Base-by-base conservation (phyloP, 495 filamentous ascomycete species). In the Aspergillus nanangensis region DNA sequence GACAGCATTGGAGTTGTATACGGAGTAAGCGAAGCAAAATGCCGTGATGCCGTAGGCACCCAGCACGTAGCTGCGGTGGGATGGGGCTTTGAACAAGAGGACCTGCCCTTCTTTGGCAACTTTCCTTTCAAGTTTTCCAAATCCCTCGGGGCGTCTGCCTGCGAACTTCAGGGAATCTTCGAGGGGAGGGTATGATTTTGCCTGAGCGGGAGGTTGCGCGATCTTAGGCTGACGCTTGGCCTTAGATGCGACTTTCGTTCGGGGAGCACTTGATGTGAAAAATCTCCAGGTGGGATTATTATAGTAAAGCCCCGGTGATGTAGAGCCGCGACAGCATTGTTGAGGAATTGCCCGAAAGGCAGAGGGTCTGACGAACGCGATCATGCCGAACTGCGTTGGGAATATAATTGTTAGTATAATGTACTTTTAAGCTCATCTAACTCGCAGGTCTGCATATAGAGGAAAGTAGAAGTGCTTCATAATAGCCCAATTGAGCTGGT, bases 21-120 rank as follows among this genome's bases (percentile, higher is more conserved):
- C 67, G 9, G 79, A 69, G 50, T 79, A 82, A 11, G 64, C 55
- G 42, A 84, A 69, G 63, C 79, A 84, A 58, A 81, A 82, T 18
- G 65, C 48, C 5, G 71, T 70, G 13, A 79, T 65, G 27, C 64
- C 57, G 56, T 84, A 82, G 56, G 76, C 76, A 27, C 76, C 75
- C 32, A 76, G 43, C 25, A 79, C 60, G 62, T 79, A 86, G 52
- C 69, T 62, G 42, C 72, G 70, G 50, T 87, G 81, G 4, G 82
- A 81, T 4, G 74, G 80, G 1, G 78, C 73, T 46, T 80, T 66
- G 67, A 82, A 89, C 24, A 88, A 63, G 0, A 78, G 33, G 9
- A 72, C 48, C n/a, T 67, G 48, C 14, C 69, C 66, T 33, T 66
- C 52, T 44, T 53, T 65, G 31, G 64, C 56, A 11, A 71, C 62